Evolutionary conservation across 2,329 filamentous ascomycete species (phyloP).

Genomic region (Tetracladium maxilliforme): DNA sequence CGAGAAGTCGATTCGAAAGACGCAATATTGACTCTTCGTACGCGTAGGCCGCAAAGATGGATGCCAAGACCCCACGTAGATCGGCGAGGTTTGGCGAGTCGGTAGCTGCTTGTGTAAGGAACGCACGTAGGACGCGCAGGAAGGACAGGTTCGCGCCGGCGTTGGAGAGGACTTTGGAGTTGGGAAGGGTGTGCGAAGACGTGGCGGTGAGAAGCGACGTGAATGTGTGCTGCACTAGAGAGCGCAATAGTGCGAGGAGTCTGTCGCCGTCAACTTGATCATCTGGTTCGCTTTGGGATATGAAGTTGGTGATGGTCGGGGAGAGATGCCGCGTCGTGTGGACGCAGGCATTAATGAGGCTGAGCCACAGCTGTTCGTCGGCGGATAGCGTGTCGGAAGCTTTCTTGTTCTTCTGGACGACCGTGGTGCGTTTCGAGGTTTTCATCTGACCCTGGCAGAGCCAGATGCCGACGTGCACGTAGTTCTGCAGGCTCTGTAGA

Average conservation of each 20-base stretch:
- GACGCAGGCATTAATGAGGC: conserved; percentile 43
- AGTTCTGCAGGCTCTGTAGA: conserved; percentile 70
- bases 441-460: conserved; percentile 78
- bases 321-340: conserved; percentile 51
- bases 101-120: conserved; percentile 67
- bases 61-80: conserved; percentile 67
- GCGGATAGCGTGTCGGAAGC: conserved; percentile 27
- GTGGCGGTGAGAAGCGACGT: conserved; percentile 71
- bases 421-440: conserved; percentile 28
- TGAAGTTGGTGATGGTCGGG: conserved; percentile 28
- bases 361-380: conserved; percentile 44
- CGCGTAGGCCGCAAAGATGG: conserved; percentile 88
- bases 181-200: conserved; percentile 32
- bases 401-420: conserved; percentile 38
- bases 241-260: conserved; percentile 54
- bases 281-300: conserved; percentile 7
- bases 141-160: conserved; percentile 59
- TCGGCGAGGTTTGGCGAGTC: conserved; percentile 79
- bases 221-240: conserved; percentile 79
- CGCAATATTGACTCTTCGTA: conserved; percentile 85
- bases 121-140: conserved; percentile 75
- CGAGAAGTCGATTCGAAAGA: conserved; percentile 74
- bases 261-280: conserved; percentile 36
- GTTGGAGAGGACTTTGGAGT: conserved; percentile 6
- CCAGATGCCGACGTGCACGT: conserved; percentile 88